phyloP scores from a whole-genome alignment of 1,139 yeast species.

The Kluyveromyces sp. region DNA sequence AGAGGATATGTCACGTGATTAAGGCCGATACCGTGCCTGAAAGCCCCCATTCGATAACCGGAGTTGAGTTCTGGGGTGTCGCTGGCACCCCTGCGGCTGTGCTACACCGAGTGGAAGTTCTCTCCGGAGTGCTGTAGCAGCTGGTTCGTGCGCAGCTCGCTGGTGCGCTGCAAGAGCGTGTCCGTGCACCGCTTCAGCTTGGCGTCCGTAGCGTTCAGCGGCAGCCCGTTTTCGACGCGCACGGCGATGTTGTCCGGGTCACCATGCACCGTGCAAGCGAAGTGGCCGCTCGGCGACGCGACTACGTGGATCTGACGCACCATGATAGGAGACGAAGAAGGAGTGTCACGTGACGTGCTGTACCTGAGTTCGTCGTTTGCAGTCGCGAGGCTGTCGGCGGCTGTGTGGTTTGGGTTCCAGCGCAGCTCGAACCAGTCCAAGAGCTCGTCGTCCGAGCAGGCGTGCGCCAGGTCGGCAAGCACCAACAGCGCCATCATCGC shows the following conservation, averaged over 20 bases:
- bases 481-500: conserved; percentile 23
- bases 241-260: conserved; percentile 1
- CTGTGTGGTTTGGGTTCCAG: neutral
- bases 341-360: neutral
- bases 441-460: conserved; percentile 4
- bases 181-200: conserved; percentile 1
- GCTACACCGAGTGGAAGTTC: conserved; percentile 23
- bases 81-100: too few species aligned
- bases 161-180: conserved; percentile 4
- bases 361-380: neutral
- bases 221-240: neutral
- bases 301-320: too few species aligned
- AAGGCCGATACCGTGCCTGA: too few species aligned
- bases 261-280: neutral
- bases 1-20: too few species aligned
- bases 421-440: conserved; percentile 2
- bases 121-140: conserved; percentile 28
- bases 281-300: neutral
- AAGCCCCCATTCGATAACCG: too few species aligned
- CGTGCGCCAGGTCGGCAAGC: conserved; percentile 20
- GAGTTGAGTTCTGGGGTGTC: too few species aligned
- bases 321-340: neutral
- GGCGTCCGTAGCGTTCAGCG: neutral
- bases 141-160: conserved; percentile 21
- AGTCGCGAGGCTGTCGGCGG: neutral